These are phyloP conservation scores for Pythium monospermum DNA, from an alignment of 352 stramenopile genomes.

Conservation along the genomic window DNA sequence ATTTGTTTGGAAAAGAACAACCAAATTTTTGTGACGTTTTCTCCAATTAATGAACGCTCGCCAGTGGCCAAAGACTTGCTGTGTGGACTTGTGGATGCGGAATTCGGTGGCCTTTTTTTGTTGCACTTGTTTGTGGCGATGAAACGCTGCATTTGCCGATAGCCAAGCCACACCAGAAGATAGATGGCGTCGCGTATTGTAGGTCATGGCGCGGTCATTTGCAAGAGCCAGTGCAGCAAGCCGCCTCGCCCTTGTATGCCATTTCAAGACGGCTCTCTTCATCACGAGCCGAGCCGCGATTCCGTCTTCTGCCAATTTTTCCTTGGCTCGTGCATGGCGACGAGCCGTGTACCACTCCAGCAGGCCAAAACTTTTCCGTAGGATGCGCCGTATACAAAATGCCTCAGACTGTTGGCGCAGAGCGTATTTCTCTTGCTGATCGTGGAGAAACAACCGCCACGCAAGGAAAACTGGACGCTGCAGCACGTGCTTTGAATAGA, in stretches of 20 bases:
- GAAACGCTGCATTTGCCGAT: no score
- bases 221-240: not conserved
- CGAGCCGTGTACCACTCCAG: not conserved
- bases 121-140: no score
- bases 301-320: not conserved
- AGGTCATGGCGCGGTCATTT: not conserved
- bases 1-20: constrained; percentile 9
- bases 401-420: not conserved
- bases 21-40: not conserved
- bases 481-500: constrained; percentile 1
- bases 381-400: not conserved
- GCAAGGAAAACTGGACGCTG: not conserved
- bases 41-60: constrained; percentile 3
- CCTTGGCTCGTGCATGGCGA: not conserved
- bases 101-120: no score
- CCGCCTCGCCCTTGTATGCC: not conserved
- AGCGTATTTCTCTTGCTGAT: not conserved
- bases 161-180: not conserved
- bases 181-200: not conserved
- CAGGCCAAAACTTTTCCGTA: not conserved
- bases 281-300: not conserved
- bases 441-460: not conserved
- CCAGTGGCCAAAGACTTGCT: no score
- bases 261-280: not conserved
- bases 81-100: no score